Evolutionary conservation across 352 stramenopile genomes (phyloP), one percentile per base, ranked within the genome.

Genomic region (Pythium scleroteichum): DNA sequence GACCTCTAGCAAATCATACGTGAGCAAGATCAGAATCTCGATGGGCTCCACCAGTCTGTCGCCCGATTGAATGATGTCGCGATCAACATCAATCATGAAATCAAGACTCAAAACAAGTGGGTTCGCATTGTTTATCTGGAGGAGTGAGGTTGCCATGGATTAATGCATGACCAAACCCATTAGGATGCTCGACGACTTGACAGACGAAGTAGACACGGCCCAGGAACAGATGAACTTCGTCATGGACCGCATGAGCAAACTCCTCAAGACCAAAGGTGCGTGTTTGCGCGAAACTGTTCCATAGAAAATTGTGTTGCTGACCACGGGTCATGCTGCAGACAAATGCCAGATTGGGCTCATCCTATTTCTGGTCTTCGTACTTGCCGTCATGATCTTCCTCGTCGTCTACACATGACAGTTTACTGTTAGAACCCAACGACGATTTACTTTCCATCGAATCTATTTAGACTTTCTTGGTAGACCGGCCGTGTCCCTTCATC

Each of bases 191-290:
- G 79, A 93, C 55, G 76, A 88, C 41, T 41, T 93, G 49, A 82
- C 73, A 2, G 66, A 87, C 14, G 83, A 93, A 47, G 71, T 93
- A 39, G 83, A 88, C 14, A 80, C 87, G 60, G 78, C 83, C 10
- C 79, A 89, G 26, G 81, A 91, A 48, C 78, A 80, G 19, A 93
- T 93, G 83, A 89, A 88, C 59, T 88, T 91, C 66, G 83, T 93
- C 53, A 89, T 93, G 83, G 76, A 73, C 17, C 63, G 73, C 1
- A 89, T 93, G 72, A 90, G 81, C 61, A 75, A 78, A 23, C 59
- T 93, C 26, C 67, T 93, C 5, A 90, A 91, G 63, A 93, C 83
- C 17, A 93, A 92, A 89, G 82, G 82, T 91, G 7, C 8, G 40
- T 24, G 29, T 35, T 35, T 10, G 5, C 4, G 33, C 8, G 6